These are phyloP conservation scores for Candida odintsovae DNA, from an alignment of 805 yeast genomes.

Conservation along the genomic window DNA sequence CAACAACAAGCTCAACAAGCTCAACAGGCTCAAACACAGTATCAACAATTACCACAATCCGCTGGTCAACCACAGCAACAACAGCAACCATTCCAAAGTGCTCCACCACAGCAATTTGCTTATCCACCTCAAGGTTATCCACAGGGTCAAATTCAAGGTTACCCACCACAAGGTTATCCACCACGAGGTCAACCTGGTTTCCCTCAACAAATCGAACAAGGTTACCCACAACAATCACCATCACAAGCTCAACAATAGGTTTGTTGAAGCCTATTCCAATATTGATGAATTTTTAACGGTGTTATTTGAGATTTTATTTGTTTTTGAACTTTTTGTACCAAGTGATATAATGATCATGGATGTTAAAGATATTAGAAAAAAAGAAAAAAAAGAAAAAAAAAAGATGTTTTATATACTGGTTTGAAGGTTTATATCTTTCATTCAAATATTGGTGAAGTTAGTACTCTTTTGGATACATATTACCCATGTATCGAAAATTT, in stretches of 20 bases:
- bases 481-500: constrained; percentile 12
- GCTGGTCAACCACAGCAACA: constrained; percentile 19
- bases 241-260: constrained; percentile 11
- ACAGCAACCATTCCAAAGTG: constrained; percentile 22
- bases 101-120: constrained; percentile 13
- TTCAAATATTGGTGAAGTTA: background rate
- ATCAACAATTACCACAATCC: constrained; percentile 19
- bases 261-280: background rate
- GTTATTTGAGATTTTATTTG: background rate
- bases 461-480: constrained; percentile 11
- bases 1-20: constrained; percentile 7
- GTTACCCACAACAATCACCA: constrained; percentile 6
- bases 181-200: constrained; percentile 13
- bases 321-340: background rate
- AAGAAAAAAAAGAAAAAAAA: background rate
- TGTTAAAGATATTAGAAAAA: background rate
- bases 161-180: constrained; percentile 14
- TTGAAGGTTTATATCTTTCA: background rate
- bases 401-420: background rate
- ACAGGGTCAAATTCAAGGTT: constrained; percentile 12
- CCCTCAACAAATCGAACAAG: constrained; percentile 5
- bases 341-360: background rate
- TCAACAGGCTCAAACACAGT: constrained; percentile 17
- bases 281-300: background rate
- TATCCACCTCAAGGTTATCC: constrained; percentile 15